phyloP scores from a whole-genome alignment of 176 grass and related monocot species.

The Otatea glauca region DNA sequence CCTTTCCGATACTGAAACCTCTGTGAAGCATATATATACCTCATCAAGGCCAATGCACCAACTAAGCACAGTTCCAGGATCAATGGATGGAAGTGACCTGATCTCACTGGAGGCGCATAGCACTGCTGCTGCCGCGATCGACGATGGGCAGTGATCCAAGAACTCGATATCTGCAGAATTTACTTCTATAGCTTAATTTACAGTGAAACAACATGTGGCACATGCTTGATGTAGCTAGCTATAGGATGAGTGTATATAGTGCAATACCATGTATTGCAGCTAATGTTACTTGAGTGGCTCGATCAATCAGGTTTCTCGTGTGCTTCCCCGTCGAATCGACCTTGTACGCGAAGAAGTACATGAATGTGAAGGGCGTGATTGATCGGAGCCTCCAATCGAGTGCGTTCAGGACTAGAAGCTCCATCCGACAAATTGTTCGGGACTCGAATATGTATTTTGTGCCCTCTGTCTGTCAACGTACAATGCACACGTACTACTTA shows the following conservation, averaged over 20 bases:
- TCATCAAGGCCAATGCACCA: slow-evolving; percentile 66
- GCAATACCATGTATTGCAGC: slow-evolving; percentile 50
- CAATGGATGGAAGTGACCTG: slow-evolving; percentile 36
- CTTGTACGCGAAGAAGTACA: slow-evolving; percentile 59
- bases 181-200: neutral
- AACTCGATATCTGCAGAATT: slow-evolving; percentile 47
- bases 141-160: slow-evolving; percentile 55
- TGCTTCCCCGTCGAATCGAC: slow-evolving; percentile 56
- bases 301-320: slow-evolving; percentile 36
- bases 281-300: slow-evolving; percentile 54
- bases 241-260: neutral
- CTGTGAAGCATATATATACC: slow-evolving; percentile 34
- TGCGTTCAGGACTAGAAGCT: slow-evolving; percentile 61
- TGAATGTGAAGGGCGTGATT: slow-evolving; percentile 55
- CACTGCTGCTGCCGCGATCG: slow-evolving; percentile 62
- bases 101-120: slow-evolving; percentile 57
- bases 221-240: neutral
- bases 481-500: neutral
- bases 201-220: neutral
- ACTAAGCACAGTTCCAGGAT: slow-evolving; percentile 36
- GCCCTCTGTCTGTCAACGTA: slow-evolving; percentile 45
- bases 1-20: neutral
- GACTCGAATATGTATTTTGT: slow-evolving; percentile 52
- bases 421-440: slow-evolving; percentile 56
- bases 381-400: slow-evolving; percentile 60